Base-by-base conservation (phyloP, 148 eudicot genomes). In the Heliamphora exappendiculata region DNA sequence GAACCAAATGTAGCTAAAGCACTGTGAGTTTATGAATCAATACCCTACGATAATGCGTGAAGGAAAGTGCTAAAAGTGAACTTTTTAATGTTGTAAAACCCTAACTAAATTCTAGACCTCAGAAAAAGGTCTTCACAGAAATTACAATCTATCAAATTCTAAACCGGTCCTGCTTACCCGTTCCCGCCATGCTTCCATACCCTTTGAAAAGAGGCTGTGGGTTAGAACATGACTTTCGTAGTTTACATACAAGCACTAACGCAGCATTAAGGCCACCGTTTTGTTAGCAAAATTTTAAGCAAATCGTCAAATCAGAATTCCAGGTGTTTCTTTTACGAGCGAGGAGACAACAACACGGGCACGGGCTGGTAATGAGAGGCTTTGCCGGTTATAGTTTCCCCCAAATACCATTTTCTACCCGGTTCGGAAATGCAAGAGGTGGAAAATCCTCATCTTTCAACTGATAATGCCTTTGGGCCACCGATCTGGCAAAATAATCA, bases 401-500 rank as follows among this genome's bases (percentile, higher is more conserved):
- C 70, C 70, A n/a, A 42, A 9, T 73, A 62, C 57, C 58, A 71
- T 54, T 72, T 72, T 75, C 83, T 53, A 50, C 72, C 79, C 59
- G 59, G 65, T 75, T 79, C 16, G 19, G 72, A 33, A 75, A 75
- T 59, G 83, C 74, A 75, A 77, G 67, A 34, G 76, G 80, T 29
- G 78, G 78, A 37, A 72, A 79, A 68, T 86, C 83, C 67, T 83
- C 75, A 17, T 77, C 81, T 81, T 80, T 84, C 84, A 78, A 62
- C 16, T 60, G 70, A 72, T 76, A 83, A 19, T 82, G 78, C 75
- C 76, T 81, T 76, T 76, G 82, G 33, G 89, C 79, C 78, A 78
- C 53, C 73, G 63, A 74, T 82, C 85, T 76, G 84, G 84, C 78
- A 80, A 85, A 80, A 80, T 82, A 76, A 81, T 86, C 84, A 90